phyloP scores from a whole-genome alignment of 495 filamentous ascomycete species.

The Parathielavia hyrcaniae region DNA sequence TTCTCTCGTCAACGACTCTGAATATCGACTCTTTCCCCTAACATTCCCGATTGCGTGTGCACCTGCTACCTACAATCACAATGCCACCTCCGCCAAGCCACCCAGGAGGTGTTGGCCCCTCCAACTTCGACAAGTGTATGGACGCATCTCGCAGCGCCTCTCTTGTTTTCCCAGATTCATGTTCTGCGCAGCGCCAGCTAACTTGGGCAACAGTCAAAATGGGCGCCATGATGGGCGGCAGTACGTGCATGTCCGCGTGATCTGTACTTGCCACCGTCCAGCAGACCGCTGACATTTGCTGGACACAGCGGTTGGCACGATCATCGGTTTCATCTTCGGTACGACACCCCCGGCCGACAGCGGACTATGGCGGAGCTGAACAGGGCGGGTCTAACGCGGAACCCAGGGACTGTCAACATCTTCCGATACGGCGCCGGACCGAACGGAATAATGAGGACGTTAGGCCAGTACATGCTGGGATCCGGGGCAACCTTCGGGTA shows the following conservation, averaged over 20 bases:
- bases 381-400: slow-evolving; percentile 23
- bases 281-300: slow-evolving; percentile 14
- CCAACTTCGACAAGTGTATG: slow-evolving; percentile 87
- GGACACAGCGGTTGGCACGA: slow-evolving; percentile 73
- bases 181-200: slow-evolving; percentile 17
- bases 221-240: slow-evolving; percentile 95
- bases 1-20: slow-evolving; percentile 2
- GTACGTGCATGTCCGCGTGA: slow-evolving; percentile 50
- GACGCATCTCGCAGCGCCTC: background rate
- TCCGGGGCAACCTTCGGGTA: slow-evolving; percentile 97
- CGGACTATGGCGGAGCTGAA: background rate
- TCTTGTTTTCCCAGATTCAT: background rate
- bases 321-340: slow-evolving; percentile 99
- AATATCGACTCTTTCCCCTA: slow-evolving; percentile 1
- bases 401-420: slow-evolving; percentile 79
- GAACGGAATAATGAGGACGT: slow-evolving; percentile 84
- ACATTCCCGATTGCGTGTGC: background rate
- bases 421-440: slow-evolving; percentile 88
- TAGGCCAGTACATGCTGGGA: slow-evolving; percentile 97
- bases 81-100: slow-evolving; percentile 47
- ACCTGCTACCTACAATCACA: slow-evolving; percentile 16
- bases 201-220: slow-evolving; percentile 69
- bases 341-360: slow-evolving; percentile 14
- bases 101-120: slow-evolving; percentile 54
- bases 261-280: background rate